Base-by-base conservation (phyloP, 805 yeast genomes). In the Candida boleticola region DNA sequence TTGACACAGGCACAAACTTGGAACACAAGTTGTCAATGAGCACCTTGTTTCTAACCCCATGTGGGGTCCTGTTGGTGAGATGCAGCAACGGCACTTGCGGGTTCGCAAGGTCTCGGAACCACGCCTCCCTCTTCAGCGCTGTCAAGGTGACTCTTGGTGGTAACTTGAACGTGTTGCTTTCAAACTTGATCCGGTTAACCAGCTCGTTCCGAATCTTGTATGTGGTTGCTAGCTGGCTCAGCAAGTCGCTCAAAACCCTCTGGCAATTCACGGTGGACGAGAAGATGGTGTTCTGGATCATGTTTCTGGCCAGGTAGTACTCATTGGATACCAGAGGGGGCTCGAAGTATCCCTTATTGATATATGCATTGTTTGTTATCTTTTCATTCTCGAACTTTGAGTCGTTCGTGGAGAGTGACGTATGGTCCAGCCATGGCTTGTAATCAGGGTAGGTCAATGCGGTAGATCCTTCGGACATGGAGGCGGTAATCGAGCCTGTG, bases 111-210 rank as follows among this genome's bases (percentile, higher is more conserved):
- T 89, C 95, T 40, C 75, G 76, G 36, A 92, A 67, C 99, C 99
- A 92, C 2, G 81, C 69, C 46, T 88, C 96, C 44, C 83, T 76
- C 57, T 87, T 86, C 55, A 82, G 84, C 45, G 90, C 96, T 0
- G 97, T 90, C 23, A 92, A 62, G 0, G 97, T 92, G 21, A 92
- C 96, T 48, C 97, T 70, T 10, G 95, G 90, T 0, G 96, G 96
- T 4, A 92, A 86, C 48, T 79, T 82, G 64, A 81, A 87, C 4
- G 54, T 58, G 39, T 66, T 63, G 19, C 68, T 56, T n/a, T 53
- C 60, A 39, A 38, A 51, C 33, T 52, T 50, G 43, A 70, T 64
- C 45, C 68, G 67, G 45, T 70, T 70, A 42, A 69, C 68, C 21
- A 56, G 58, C 34, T 68, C 73, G 42, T 68, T 68, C 33, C 76